phyloP scores from a whole-genome alignment of 1,284 basidiomycete genomes.

The Caloboletus firmus region DNA sequence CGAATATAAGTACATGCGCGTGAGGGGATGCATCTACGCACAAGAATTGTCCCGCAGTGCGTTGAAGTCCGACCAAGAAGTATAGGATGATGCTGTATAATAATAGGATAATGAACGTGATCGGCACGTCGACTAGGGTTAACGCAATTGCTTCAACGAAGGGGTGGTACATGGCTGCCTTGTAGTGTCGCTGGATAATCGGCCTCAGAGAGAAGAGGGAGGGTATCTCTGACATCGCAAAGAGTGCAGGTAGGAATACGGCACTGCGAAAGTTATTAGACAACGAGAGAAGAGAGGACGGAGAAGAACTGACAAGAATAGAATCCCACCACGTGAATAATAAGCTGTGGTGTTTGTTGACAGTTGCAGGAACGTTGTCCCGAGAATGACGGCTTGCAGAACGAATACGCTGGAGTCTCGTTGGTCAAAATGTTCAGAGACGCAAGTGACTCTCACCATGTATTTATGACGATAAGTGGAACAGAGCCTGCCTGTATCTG shows the following conservation, averaged over 20 bases:
- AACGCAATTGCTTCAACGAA: conserved; percentile 57
- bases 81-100: conserved; percentile 55
- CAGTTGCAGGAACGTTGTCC: conserved; percentile 72
- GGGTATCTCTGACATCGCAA: conserved; percentile 41
- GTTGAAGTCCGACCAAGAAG: conserved; percentile 53
- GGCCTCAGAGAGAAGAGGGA: conserved; percentile 54
- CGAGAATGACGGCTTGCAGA: conserved; percentile 72
- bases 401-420: conserved; percentile 41
- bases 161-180: conserved; percentile 56
- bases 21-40: conserved; percentile 22
- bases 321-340: conserved; percentile 78
- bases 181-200: conserved; percentile 55
- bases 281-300: neutral
- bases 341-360: conserved; percentile 63
- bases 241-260: conserved; percentile 33
- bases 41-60: conserved; percentile 47
- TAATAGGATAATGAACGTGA: conserved; percentile 45
- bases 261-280: conserved; percentile 21
- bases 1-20: conserved; percentile 8
- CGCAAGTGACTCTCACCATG: conserved; percentile 29
- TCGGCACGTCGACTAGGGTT: conserved; percentile 60
- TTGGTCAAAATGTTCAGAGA: conserved; percentile 30
- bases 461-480: conserved; percentile 39
- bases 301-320: conserved; percentile 57
- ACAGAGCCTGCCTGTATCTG: conserved; percentile 67